A percentile compares a stretch with the other conserved stretches of the same genome.
Evolutionary conservation across 2,329 filamentous ascomycete genomes (phyloP).

Genomic region (Phialemoniopsis sp.): DNA sequence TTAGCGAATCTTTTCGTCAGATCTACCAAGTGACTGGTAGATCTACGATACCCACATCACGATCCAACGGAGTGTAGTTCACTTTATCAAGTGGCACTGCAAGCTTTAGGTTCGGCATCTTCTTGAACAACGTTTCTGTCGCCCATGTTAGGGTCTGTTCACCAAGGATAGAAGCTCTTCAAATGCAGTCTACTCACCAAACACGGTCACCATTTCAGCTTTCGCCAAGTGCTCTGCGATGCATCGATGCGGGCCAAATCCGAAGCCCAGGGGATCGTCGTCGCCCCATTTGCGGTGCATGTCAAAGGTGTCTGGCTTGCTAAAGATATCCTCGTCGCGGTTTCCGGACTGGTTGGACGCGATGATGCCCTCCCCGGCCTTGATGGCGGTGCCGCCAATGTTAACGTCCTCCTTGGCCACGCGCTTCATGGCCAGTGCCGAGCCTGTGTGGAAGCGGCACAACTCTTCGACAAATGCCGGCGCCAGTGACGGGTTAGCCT

Average conservation of each 20-base stretch:
- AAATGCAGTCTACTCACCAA: slow-evolving; percentile 24
- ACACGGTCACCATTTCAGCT: slow-evolving; percentile 36
- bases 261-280: slow-evolving; percentile 36
- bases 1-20: no score
- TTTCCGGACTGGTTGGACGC: slow-evolving; percentile 42
- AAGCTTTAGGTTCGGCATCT: slow-evolving; percentile 31
- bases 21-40: slow-evolving; percentile 28
- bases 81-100: slow-evolving; percentile 32
- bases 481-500: slow-evolving; percentile 28
- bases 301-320: slow-evolving; percentile 34
- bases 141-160: neutral
- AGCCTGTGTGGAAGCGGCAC: slow-evolving; percentile 42
- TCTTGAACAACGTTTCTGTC: slow-evolving; percentile 29
- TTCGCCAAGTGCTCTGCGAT: slow-evolving; percentile 38
- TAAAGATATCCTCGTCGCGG: slow-evolving; percentile 38
- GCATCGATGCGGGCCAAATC: slow-evolving; percentile 40
- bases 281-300: slow-evolving; percentile 29
- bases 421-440: slow-evolving; percentile 39
- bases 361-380: slow-evolving; percentile 40
- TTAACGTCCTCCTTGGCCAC: slow-evolving; percentile 41
- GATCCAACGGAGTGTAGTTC: slow-evolving; percentile 28
- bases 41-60: slow-evolving; percentile 34
- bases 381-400: slow-evolving; percentile 35
- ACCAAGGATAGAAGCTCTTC: neutral
- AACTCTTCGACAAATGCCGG: slow-evolving; percentile 41